Percentiles rank a stretch among this genome's conserved stretches.
These are phyloP conservation scores for Pseudozyma tsukubaensis DNA, from an alignment of 1,284 basidiomycete genomes.

Conservation along the genomic window DNA sequence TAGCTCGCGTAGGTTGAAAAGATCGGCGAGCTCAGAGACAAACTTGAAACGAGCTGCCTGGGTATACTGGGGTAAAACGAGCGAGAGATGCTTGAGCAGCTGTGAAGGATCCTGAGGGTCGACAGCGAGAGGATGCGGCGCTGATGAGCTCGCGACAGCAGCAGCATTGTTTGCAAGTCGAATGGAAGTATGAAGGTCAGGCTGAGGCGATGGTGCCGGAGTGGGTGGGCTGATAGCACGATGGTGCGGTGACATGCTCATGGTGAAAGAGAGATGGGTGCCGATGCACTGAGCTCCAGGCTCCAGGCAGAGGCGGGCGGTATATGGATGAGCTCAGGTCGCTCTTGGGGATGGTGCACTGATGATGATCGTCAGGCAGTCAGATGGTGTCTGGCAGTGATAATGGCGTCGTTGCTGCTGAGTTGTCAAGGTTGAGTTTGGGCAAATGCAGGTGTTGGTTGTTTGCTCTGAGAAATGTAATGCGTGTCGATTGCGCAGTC, in stretches of 20 bases:
- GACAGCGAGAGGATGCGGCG: constrained; percentile 18
- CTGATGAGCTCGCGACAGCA: constrained; percentile 19
- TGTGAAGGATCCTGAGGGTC: constrained; percentile 45
- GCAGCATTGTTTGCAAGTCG: constrained; percentile 51
- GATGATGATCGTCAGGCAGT: background rate
- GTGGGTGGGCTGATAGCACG: constrained; percentile 62
- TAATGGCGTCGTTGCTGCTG: too few relatives aligned
- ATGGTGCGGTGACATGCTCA: constrained; percentile 53
- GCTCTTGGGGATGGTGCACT: background rate
- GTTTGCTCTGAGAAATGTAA: too few relatives aligned
- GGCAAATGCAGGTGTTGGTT: too few relatives aligned
- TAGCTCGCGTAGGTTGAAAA: constrained; percentile 77
- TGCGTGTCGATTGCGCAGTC: too few relatives aligned
- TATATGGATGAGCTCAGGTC: background rate
- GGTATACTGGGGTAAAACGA: constrained; percentile 46
- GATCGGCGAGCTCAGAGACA: constrained; percentile 57
- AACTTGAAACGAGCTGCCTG: constrained; percentile 51
- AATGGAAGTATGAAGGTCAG: constrained; percentile 46
- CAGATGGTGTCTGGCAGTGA: too few relatives aligned
- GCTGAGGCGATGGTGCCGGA: constrained; percentile 63
- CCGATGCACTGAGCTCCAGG: background rate
- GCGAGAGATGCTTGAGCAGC: constrained; percentile 50
- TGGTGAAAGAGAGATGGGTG: constrained; percentile 10
- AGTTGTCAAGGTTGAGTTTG: too few relatives aligned
- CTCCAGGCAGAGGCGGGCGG: background rate